These are phyloP conservation scores for Saturnispora kantuleensis DNA, from an alignment of 805 yeast genomes.

Conservation along the genomic window DNA sequence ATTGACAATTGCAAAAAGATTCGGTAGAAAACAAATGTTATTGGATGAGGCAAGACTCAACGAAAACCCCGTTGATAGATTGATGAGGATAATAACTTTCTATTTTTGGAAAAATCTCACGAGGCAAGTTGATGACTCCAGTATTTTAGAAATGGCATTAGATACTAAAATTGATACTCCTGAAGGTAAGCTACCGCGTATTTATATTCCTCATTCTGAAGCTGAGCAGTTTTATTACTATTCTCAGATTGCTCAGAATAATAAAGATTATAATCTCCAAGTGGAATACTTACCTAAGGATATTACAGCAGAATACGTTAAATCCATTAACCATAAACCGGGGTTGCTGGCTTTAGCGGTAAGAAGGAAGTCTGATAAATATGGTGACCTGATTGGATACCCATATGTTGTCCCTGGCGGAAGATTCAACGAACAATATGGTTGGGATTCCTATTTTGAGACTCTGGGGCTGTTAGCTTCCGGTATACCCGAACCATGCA, in stretches of 20 bases:
- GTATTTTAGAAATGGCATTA: conserved; percentile 58
- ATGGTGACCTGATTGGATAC: conserved; percentile 39
- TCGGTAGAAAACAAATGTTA: conserved; percentile 68
- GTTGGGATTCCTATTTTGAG: conserved; percentile 97
- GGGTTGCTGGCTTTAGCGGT: conserved; percentile 80
- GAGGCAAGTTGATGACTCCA: conserved; percentile 52
- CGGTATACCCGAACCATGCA: conserved; percentile 56
- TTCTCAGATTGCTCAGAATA: conserved; percentile 36
- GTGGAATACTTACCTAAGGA: conserved; percentile 68
- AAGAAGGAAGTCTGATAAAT: conserved; percentile 29
- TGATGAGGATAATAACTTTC: conserved; percentile 60
- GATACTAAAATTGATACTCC: conserved; percentile 69
- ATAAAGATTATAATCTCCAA: conserved; percentile 52
- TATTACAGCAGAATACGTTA: conserved; percentile 69
- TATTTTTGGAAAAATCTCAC: conserved; percentile 78
- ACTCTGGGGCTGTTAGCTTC: conserved; percentile 71
- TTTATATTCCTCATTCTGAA: conserved; percentile 66
- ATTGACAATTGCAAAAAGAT: conserved; percentile 71
- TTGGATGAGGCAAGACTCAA: conserved; percentile 75
- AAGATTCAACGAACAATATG: conserved; percentile 89
- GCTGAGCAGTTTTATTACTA: conserved; percentile 67
- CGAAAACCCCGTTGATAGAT: conserved; percentile 78
- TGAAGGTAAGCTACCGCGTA: conserved; percentile 55
- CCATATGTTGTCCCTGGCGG: conserved; percentile 98
- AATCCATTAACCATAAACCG: conserved; percentile 69